Evolutionary conservation across 768 basidiomycete species (phyloP), one percentile per base, ranked within the genome.

Genomic region (Amanita exitialis): DNA sequence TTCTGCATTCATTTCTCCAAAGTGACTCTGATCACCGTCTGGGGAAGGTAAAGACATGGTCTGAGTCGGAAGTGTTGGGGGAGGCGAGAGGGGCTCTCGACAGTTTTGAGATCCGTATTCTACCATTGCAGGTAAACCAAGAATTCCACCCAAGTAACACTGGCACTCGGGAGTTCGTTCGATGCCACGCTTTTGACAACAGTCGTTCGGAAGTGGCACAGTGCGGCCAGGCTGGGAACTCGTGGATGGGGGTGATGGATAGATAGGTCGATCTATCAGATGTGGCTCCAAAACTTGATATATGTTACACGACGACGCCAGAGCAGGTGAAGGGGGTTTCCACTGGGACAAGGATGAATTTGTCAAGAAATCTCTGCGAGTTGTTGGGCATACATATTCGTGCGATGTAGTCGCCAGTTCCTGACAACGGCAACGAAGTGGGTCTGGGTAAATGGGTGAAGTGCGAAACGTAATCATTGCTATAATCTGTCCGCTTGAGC

Each of bases 81-180:
- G 73, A 47, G 73, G 74, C 16, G 73, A 71, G 52, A 67, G 62
- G 2, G 65, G 73, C 13, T 45, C 54, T 28, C 65, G 62, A 25
- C 52, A 61, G 18, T 57, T 54, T 43, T 63, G 47, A 37, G 62
- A 62, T 57, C 57, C 57, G 52, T 65, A 62, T 27, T 61, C 62
- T 59, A 68, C 61, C 46, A 64, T 59, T 1, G 60, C 52, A 2
- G 71, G 64, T 1, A 68, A 69, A 58, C 69, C 66, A 47, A 69
- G 62, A 20, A 68, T 50, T 13, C 69, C 66, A 3, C 55, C 54
- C 27, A 56, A 58, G 15, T 30, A 16, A 25, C 32, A 10, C 13
- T 35, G 27, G 16, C 12, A 28, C 48, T 42, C 44, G 39, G 12
- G 16, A 41, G 21, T 42, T 37, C 6, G 47, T 41, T 20, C 30